These are phyloP conservation scores for Colletotrichum sublineola DNA, from an alignment of 2,329 filamentous ascomycete genomes.

Conservation along the genomic window DNA sequence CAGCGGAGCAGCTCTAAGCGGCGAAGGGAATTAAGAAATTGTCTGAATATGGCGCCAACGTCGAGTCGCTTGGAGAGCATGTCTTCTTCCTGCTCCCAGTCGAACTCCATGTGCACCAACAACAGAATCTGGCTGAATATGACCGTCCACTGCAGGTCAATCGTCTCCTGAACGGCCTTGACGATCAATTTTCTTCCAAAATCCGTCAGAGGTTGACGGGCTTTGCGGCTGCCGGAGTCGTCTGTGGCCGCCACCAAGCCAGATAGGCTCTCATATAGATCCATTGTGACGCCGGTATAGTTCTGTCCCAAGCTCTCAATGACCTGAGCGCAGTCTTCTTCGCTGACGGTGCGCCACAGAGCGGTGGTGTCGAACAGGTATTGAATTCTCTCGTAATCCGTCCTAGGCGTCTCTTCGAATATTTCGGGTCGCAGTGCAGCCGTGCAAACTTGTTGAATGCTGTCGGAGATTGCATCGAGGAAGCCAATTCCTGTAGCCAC, in stretches of 20 bases:
- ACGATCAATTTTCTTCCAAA: slow-evolving; percentile 84
- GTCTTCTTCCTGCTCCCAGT: slow-evolving; percentile 80
- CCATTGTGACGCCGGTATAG: slow-evolving; percentile 69
- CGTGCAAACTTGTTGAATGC: slow-evolving; percentile 76
- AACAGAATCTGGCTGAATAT: slow-evolving; percentile 87
- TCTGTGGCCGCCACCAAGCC: slow-evolving; percentile 58
- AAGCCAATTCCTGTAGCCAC: slow-evolving; percentile 79
- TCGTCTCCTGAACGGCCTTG: slow-evolving; percentile 82
- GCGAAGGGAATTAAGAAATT: slow-evolving; percentile 77
- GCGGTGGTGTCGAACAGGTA: slow-evolving; percentile 83
- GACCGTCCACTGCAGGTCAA: slow-evolving; percentile 78
- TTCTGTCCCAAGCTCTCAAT: slow-evolving; percentile 76
- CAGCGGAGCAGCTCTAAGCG: slow-evolving; percentile 81
- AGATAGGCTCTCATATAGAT: slow-evolving; percentile 67
- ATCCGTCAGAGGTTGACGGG: slow-evolving; percentile 72
- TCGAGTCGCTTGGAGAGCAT: slow-evolving; percentile 71
- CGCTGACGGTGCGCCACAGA: slow-evolving; percentile 82
- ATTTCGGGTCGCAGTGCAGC: slow-evolving; percentile 79
- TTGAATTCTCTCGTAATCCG: slow-evolving; percentile 80
- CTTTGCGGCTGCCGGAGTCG: slow-evolving; percentile 60
- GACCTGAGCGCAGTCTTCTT: slow-evolving; percentile 83
- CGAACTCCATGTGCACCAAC: slow-evolving; percentile 87
- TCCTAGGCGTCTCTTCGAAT: slow-evolving; percentile 78
- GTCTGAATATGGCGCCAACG: slow-evolving; percentile 77
- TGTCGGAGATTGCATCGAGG: slow-evolving; percentile 76